These are phyloP conservation scores for Glutinoglossum americanum DNA, from an alignment of 495 filamentous ascomycete species.

Conservation along the genomic window DNA sequence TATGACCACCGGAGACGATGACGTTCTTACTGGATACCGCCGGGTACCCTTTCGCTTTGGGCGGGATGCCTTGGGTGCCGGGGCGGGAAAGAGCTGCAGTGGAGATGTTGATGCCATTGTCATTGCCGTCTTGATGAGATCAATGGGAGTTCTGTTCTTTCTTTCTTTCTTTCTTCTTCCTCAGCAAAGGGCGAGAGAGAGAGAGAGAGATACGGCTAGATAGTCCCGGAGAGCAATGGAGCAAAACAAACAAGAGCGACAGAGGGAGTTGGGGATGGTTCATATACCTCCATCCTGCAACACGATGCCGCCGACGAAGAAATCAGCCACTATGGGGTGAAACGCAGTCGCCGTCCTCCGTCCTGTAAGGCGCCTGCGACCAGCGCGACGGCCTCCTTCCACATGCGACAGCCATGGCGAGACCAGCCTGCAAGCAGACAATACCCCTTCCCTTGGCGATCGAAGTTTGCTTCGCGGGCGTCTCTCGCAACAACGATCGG, in stretches of 20 bases:
- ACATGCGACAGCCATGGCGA: too few relatives aligned
- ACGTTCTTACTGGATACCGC: background rate
- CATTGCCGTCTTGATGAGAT: background rate
- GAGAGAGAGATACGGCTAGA: background rate
- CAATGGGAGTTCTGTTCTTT: too few relatives aligned
- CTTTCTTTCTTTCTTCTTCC: background rate
- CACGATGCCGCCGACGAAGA: too few relatives aligned
- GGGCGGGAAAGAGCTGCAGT: constrained; percentile 4
- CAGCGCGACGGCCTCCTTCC: too few relatives aligned
- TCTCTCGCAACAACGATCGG: too few relatives aligned
- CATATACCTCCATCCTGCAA: constrained; percentile 68
- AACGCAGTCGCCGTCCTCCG: too few relatives aligned
- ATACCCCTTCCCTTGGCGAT: too few relatives aligned
- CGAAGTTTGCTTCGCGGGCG: too few relatives aligned
- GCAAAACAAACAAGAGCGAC: constrained; percentile 14
- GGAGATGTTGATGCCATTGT: background rate
- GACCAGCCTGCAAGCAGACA: too few relatives aligned
- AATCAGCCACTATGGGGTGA: too few relatives aligned
- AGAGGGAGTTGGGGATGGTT: constrained; percentile 97
- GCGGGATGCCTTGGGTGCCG: background rate
- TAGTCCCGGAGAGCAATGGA: constrained; percentile 21
- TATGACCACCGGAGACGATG: background rate
- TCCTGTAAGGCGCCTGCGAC: too few relatives aligned
- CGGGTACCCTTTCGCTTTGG: constrained; percentile 3
- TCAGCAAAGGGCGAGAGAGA: background rate